Percentiles rank a stretch among this genome's conserved stretches.
These are phyloP conservation scores for Cladosporium sp. DNA, from an alignment of 2,329 filamentous ascomycete genomes.

Conservation along the genomic window DNA sequence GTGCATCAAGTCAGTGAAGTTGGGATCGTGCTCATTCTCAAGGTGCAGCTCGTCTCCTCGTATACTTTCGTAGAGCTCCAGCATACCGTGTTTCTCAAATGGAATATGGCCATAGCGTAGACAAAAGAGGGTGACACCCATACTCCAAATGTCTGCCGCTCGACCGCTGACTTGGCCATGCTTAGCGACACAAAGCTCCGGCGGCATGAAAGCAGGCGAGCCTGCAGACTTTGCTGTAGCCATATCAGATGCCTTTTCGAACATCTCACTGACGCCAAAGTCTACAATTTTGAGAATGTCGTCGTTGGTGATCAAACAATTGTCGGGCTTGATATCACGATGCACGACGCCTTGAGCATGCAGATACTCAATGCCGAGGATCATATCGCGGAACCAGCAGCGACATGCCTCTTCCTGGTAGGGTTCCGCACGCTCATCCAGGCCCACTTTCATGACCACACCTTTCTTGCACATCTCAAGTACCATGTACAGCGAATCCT, in stretches of 20 bases:
- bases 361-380: constrained; percentile 91
- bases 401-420: constrained; percentile 80
- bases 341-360: constrained; percentile 94
- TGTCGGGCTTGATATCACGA: constrained; percentile 96
- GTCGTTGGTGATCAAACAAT: constrained; percentile 82
- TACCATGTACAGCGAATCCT: constrained; percentile 97
- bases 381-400: constrained; percentile 90
- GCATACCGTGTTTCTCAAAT: constrained; percentile 71
- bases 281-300: constrained; percentile 96
- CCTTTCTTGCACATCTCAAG: constrained; percentile 99
- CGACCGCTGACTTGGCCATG: constrained; percentile 85
- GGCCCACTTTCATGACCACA: constrained; percentile 89
- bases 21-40: constrained; percentile 59
- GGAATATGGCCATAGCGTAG: constrained; percentile 84
- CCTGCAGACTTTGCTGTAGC: constrained; percentile 88
- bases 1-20: constrained; percentile 70
- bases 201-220: constrained; percentile 89
- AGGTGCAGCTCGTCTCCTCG: constrained; percentile 63
- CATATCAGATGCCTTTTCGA: constrained; percentile 84
- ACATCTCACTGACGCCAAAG: constrained; percentile 99
- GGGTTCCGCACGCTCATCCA: constrained; percentile 77
- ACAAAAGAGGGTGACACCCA: constrained; percentile 94
- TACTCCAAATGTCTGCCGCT: constrained; percentile 95
- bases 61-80: constrained; percentile 89
- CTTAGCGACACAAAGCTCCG: constrained; percentile 81